Evolutionary conservation across 208 protist genomes (phyloP).

Genomic region (Strigomonas culicis): DNA sequence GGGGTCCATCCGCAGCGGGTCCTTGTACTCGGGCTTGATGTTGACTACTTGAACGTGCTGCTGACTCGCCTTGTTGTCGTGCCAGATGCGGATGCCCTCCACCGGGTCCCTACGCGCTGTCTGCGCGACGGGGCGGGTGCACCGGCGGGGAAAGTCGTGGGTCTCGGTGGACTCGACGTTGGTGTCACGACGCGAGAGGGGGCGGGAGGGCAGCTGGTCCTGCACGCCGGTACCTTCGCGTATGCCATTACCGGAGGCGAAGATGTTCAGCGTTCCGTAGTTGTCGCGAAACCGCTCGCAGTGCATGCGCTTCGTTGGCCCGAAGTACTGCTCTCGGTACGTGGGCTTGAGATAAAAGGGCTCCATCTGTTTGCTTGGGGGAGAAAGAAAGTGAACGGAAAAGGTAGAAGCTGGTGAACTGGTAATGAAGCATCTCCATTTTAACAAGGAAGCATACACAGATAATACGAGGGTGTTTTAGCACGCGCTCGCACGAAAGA

Average conservation of each 20-base stretch:
- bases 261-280: slow-evolving; percentile 44
- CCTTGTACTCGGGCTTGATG: slow-evolving; percentile 62
- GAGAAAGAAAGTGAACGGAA: too few relatives aligned
- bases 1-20: slow-evolving; percentile 46
- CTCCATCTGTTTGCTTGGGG: too few relatives aligned
- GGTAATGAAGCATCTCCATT: background rate
- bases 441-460: background rate
- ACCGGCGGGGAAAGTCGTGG: slow-evolving; percentile 44
- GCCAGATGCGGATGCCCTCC: slow-evolving; percentile 52
- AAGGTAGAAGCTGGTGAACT: background rate
- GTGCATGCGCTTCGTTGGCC: slow-evolving; percentile 16
- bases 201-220: background rate
- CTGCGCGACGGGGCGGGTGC: slow-evolving; percentile 41
- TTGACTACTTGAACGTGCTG: slow-evolving; percentile 82
- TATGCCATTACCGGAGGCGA: slow-evolving; percentile 8
- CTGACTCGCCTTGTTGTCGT: slow-evolving; percentile 24
- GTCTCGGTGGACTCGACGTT: slow-evolving; percentile 50
- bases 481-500: too few relatives aligned
- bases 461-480: background rate
- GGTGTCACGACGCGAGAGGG: slow-evolving; percentile 21
- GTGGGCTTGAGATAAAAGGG: slow-evolving; percentile 1
- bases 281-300: slow-evolving; percentile 20
- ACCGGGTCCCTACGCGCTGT: slow-evolving; percentile 32
- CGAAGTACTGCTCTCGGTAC: slow-evolving; percentile 11
- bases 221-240: background rate